A percentile compares a stretch with the other conserved stretches of the same genome.
Evolutionary conservation across 805 yeast species (phyloP).

Genomic region (Ogataea glucozyma): DNA sequence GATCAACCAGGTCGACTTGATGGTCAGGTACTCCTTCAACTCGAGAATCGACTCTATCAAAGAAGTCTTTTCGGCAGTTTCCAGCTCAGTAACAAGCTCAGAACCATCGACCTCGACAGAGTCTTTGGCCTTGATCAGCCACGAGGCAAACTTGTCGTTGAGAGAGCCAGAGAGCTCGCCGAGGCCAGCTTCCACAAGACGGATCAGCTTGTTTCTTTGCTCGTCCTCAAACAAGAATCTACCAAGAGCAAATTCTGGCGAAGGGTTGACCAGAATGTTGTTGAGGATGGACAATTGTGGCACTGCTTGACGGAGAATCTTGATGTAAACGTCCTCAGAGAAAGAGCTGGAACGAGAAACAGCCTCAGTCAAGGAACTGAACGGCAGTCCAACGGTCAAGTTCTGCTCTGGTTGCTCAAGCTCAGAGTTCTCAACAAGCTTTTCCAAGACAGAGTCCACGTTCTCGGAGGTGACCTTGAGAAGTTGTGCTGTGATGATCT

Average conservation of each 20-base stretch:
- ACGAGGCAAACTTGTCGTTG: constrained; percentile 60
- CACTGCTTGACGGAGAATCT: constrained; percentile 65
- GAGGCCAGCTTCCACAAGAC: constrained; percentile 46
- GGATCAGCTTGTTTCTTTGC: constrained; percentile 46
- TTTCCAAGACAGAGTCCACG: constrained; percentile 44
- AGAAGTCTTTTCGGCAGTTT: constrained; percentile 43
- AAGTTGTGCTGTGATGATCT: constrained; percentile 59
- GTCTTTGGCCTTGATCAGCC: constrained; percentile 60
- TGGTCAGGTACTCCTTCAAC: constrained; percentile 45
- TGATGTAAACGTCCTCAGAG: constrained; percentile 61
- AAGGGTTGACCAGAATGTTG: constrained; percentile 56
- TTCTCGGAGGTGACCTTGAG: constrained; percentile 43
- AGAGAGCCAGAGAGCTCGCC: constrained; percentile 48
- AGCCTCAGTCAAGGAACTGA: constrained; percentile 27
- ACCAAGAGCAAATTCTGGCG: constrained; percentile 91
- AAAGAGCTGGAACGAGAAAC: constrained; percentile 11
- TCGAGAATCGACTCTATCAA: constrained; percentile 40
- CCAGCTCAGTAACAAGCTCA: constrained; percentile 34
- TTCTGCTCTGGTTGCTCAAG: constrained; percentile 60
- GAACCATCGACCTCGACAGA: constrained; percentile 34
- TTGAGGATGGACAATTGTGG: constrained; percentile 52
- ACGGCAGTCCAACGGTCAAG: constrained; percentile 54
- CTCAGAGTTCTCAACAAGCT: constrained; percentile 53
- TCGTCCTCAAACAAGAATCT: constrained; percentile 59
- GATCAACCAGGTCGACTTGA: constrained; percentile 72